These are phyloP conservation scores for Lodderomyces metapsilosis DNA, from an alignment of 1,139 yeast genomes.

Conservation along the genomic window DNA sequence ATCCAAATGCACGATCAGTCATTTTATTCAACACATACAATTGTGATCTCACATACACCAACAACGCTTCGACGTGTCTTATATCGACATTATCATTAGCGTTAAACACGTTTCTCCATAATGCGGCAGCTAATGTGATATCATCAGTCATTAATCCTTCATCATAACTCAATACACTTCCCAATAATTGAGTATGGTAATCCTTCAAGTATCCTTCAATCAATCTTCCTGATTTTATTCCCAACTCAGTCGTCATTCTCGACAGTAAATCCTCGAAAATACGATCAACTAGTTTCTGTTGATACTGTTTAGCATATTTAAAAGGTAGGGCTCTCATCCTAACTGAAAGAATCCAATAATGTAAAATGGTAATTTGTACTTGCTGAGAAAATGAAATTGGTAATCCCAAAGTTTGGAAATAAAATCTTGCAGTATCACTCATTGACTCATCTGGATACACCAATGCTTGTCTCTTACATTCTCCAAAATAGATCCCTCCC, in stretches of 20 bases:
- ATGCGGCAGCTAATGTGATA: conserved; percentile 79
- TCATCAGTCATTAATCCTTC: conserved; percentile 87
- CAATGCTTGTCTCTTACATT: conserved; percentile 82
- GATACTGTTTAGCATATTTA: conserved; percentile 84
- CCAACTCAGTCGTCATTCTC: conserved; percentile 81
- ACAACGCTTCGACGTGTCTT: conserved; percentile 81
- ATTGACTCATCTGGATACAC: conserved; percentile 70
- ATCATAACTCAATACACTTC: conserved; percentile 86
- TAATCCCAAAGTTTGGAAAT: conserved; percentile 75
- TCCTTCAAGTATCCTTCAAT: conserved; percentile 87
- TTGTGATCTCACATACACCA: conserved; percentile 86
- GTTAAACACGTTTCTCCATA: conserved; percentile 89
- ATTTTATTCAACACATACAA: conserved; percentile 80
- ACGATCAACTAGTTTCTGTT: conserved; percentile 87
- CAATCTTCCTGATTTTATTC: conserved; percentile 77
- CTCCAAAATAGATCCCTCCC: conserved; percentile 81
- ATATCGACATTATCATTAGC: conserved; percentile 82
- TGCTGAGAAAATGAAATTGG: conserved; percentile 91
- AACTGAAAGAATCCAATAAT: conserved; percentile 89
- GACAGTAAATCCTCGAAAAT: conserved; percentile 87
- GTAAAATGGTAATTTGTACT: conserved; percentile 89
- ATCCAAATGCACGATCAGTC: conserved; percentile 89
- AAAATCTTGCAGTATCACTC: conserved; percentile 63
- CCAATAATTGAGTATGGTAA: conserved; percentile 86
- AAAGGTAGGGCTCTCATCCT: conserved; percentile 96